These are phyloP conservation scores for Ogataea henricii DNA, from an alignment of 805 yeast genomes.

Conservation along the genomic window DNA sequence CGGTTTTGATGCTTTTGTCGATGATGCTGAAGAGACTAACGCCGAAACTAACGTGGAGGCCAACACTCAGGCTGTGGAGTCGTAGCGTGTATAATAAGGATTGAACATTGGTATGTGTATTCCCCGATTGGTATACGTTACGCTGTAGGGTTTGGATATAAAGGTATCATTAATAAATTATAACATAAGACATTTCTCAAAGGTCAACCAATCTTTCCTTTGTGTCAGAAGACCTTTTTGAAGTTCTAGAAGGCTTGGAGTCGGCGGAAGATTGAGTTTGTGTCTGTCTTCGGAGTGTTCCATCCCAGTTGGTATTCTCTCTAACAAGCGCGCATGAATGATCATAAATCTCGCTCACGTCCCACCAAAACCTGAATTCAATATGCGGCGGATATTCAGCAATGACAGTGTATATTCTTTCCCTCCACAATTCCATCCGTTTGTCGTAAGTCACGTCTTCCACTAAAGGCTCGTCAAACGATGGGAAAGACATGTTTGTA, in stretches of 20 bases:
- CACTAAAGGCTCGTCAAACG: slow-evolving; percentile 8
- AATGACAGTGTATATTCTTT: slow-evolving; percentile 47
- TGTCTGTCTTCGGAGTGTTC: neutral
- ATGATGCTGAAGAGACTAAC: slow-evolving; percentile 19
- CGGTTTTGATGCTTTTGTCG: slow-evolving; percentile 47
- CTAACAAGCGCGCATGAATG: slow-evolving; percentile 30
- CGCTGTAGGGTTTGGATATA: neutral
- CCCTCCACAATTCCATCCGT: slow-evolving; percentile 57
- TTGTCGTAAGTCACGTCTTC: slow-evolving; percentile 42
- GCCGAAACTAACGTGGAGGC: neutral
- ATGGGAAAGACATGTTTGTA: slow-evolving; percentile 5
- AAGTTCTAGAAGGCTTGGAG: neutral
- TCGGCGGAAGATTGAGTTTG: neutral
- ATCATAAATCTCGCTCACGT: slow-evolving; percentile 41
- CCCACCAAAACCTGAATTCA: slow-evolving; percentile 45
- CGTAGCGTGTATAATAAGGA: slow-evolving; percentile 3
- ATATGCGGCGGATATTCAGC: slow-evolving; percentile 42
- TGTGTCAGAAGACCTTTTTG: neutral
- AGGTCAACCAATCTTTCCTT: slow-evolving; percentile 3
- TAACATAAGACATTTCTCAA: neutral
- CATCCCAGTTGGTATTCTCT: slow-evolving; percentile 4
- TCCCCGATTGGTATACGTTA: neutral
- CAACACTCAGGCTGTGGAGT: slow-evolving; percentile 3
- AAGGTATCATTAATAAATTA: slow-evolving; percentile 1
- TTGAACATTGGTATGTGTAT: neutral